These are phyloP conservation scores for Medicago arabica DNA, from an alignment of 306 rosid genomes.

Conservation along the genomic window DNA sequence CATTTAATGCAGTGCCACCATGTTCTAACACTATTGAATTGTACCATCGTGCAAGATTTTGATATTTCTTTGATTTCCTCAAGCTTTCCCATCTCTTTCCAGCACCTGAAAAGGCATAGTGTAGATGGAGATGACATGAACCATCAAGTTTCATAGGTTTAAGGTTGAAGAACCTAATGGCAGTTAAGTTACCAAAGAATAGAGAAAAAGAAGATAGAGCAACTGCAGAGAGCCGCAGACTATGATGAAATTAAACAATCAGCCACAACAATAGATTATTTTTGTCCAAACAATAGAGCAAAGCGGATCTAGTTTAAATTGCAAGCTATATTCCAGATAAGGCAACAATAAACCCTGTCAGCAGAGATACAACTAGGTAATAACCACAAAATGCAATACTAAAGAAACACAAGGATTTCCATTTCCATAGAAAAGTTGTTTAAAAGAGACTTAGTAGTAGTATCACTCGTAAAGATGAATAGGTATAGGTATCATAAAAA, in stretches of 20 bases:
- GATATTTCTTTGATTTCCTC: constrained; percentile 86
- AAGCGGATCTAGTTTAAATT: background rate
- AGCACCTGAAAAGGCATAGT: constrained; percentile 56
- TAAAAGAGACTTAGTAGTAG: background rate
- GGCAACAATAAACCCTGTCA: constrained; percentile 6
- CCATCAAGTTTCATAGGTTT: constrained; percentile 4
- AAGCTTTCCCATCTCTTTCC: constrained; percentile 95
- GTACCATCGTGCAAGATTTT: constrained; percentile 84
- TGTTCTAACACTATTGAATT: constrained; percentile 66
- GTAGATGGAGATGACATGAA: constrained; percentile 26
- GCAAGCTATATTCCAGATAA: background rate
- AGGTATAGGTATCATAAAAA: background rate
- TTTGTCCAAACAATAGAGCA: constrained; percentile 14
- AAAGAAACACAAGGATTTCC: constrained; percentile 14
- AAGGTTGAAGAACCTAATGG: constrained; percentile 6
- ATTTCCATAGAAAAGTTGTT: constrained; percentile 11
- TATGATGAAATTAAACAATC: background rate
- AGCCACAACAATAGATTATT: background rate
- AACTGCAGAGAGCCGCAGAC: background rate
- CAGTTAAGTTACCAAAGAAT: constrained; percentile 25
- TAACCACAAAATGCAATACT: constrained; percentile 18
- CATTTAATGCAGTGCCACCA: constrained; percentile 57
- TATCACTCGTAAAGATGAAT: background rate
- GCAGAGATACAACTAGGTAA: constrained; percentile 2
- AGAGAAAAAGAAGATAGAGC: background rate